These are phyloP conservation scores for Quillaja saponaria DNA, from an alignment of 306 rosid species.

Conservation along the genomic window DNA sequence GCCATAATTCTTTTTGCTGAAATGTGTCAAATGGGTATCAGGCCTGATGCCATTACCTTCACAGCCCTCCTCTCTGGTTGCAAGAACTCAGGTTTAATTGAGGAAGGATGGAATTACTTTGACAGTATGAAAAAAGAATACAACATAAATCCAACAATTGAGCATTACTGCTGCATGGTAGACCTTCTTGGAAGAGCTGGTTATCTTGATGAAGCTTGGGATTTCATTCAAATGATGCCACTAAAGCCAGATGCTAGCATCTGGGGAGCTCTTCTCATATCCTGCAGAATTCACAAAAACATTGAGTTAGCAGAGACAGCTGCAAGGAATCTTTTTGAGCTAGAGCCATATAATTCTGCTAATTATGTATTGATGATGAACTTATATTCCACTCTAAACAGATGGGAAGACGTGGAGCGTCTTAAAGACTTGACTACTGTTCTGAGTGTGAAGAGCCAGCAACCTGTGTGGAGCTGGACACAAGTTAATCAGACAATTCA, in stretches of 20 bases:
- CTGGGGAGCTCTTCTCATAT: constrained; percentile 72
- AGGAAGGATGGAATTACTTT: constrained; percentile 68
- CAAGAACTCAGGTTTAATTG: constrained; percentile 66
- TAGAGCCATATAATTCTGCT: constrained; percentile 67
- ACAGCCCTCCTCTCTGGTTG: constrained; percentile 71
- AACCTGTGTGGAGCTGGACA: constrained; percentile 66
- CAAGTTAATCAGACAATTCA: constrained; percentile 53
- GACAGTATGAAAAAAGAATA: constrained; percentile 61
- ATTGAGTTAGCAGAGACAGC: constrained; percentile 58
- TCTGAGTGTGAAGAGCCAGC: constrained; percentile 33
- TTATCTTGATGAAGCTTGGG: constrained; percentile 73
- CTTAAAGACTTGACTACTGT: constrained; percentile 43
- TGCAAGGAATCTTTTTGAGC: constrained; percentile 49
- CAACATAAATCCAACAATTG: constrained; percentile 56
- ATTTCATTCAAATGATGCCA: constrained; percentile 59
- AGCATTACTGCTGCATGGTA: constrained; percentile 78
- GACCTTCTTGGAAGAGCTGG: constrained; percentile 73
- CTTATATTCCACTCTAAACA: constrained; percentile 51
- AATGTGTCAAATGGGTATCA: constrained; percentile 40
- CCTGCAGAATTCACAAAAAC: constrained; percentile 51
- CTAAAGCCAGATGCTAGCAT: constrained; percentile 56
- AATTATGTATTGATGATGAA: constrained; percentile 65
- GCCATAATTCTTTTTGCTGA: constrained; percentile 48
- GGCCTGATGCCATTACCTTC: constrained; percentile 62
- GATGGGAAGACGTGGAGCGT: constrained; percentile 61